A percentile compares a stretch with the other conserved stretches of the same genome.
Conservation (phyloP, 1,139 yeast species). For the Blastobotrys malaysiensis region DNA sequence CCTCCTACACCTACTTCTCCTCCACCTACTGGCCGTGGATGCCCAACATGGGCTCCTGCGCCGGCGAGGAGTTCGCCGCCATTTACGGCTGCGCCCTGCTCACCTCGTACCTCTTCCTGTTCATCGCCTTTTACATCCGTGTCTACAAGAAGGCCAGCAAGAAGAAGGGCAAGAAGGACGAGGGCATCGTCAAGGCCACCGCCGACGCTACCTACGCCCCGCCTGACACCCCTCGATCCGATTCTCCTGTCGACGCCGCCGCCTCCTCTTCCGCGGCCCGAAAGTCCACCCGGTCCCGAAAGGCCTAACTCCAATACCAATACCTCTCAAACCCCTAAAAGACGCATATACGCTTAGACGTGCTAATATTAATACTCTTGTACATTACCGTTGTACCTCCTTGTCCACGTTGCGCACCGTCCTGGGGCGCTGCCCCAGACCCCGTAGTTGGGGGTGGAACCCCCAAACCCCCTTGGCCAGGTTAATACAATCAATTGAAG, state of each 20-base stretch:
- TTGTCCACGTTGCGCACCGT: no score
- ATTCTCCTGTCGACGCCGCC: constrained; percentile 4
- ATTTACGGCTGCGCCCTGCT: constrained; percentile 82
- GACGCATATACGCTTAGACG: background rate
- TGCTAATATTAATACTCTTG: background rate
- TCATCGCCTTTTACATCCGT: constrained; percentile 88
- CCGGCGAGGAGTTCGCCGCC: constrained; percentile 92
- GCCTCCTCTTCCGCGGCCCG: background rate
- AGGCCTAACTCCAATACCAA: background rate
- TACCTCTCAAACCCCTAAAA: background rate
- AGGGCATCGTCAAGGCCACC: constrained; percentile 17
- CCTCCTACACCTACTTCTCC: constrained; percentile 58
- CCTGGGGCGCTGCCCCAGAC: no score
- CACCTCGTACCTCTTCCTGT: constrained; percentile 82
- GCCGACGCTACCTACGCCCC: constrained; percentile 10
- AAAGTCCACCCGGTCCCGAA: background rate
- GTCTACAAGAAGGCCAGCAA: constrained; percentile 47
- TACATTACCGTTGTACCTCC: background rate
- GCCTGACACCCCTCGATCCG: constrained; percentile 8
- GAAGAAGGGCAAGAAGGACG: constrained; percentile 12
- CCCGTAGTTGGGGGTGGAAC: no score
- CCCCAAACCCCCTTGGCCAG: no score
- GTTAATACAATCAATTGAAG: no score
- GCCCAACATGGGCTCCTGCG: constrained; percentile 83
- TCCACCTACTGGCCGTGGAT: constrained; percentile 43